Base-by-base conservation (phyloP, 129 eudicot genomes). In the Centaurea solstitialis region DNA sequence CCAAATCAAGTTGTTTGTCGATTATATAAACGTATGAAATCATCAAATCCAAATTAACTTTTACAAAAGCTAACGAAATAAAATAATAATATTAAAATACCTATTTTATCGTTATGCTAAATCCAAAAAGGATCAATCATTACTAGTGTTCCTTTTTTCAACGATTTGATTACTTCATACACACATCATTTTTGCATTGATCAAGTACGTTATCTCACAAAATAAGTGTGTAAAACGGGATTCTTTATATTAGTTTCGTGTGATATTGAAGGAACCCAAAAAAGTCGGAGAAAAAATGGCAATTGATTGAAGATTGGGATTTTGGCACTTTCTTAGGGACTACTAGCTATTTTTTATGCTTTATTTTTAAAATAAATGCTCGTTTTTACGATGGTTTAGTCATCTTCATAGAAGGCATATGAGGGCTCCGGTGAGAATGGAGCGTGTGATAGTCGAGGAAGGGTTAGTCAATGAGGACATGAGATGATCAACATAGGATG, bases 251-350 rank as follows among this genome's bases (percentile, higher is more conserved):
- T 41, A 41, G 11, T 9, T 41, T 41, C 4, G 53, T 43, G 53
- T 43, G 53, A 3, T 28, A 78, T 66, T 53, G 50, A 50, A 30
- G 53, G 82, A 68, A 38, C 21, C 82, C 75, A 28, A 68, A 13
- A 68, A 30, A 45, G 75, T 28, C 37, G 73, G 15, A 38, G 35
- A 47, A n/a, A 68, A 30, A 45, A 78, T 68, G 13, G 37, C 76
- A 45, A 68, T 47, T 28, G 9, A 78, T 35, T 47, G 6, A 68
- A 68, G 47, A 78, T 78, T 35, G 43, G 68, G 53, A 45, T 33
- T 7, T 68, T 78, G 68, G 82, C 82, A 9, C 18, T 24, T 68
- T 78, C 45, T 68, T 11, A 62, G 74, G 30, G 80, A 41, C 67
- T 15, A 21, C 13, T 38, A 64, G 18, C 39, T 6, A 53, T 15